Percentiles rank a stretch among this genome's conserved stretches.
These are phyloP conservation scores for Clathrus columnatus DNA, from an alignment of 768 basidiomycete species.

Conservation along the genomic window DNA sequence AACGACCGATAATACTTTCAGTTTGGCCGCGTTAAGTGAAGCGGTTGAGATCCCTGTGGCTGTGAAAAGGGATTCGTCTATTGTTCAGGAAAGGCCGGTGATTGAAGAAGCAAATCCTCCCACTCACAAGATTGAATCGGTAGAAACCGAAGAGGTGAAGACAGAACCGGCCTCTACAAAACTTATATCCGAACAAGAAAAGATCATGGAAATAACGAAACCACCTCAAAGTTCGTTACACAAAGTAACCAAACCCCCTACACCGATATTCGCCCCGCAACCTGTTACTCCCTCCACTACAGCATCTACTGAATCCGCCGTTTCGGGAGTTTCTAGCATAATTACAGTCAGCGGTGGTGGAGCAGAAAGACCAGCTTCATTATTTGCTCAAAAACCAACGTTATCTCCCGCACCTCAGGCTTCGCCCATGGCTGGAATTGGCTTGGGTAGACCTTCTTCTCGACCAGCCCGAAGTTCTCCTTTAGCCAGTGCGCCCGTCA, in stretches of 20 bases:
- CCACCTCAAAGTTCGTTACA: not conserved
- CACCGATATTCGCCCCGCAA: not conserved
- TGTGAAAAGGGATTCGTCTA: not conserved
- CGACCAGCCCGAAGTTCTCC: constrained; percentile 73
- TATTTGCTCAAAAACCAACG: too few species aligned
- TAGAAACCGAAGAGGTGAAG: not conserved
- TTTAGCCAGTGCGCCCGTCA: constrained; percentile 44
- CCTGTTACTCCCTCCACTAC: too few species aligned
- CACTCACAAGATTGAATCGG: not conserved
- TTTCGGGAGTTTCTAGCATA: too few species aligned
- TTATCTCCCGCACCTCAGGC: constrained; percentile 25
- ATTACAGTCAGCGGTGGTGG: too few species aligned
- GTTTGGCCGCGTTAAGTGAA: not conserved
- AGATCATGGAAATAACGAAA: too few species aligned
- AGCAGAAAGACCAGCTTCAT: too few species aligned
- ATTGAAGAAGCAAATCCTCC: not conserved
- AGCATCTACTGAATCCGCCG: too few species aligned
- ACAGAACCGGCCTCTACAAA: not conserved
- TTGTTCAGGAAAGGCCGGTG: not conserved
- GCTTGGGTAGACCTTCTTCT: constrained; percentile 43
- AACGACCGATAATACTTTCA: not conserved
- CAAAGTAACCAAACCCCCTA: not conserved
- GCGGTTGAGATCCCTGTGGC: not conserved
- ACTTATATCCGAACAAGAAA: too few species aligned
- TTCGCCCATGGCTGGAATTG: constrained; percentile 32